These are phyloP conservation scores for Rhodamnia argentea DNA, from an alignment of 345 rosid genomes.

Conservation along the genomic window DNA sequence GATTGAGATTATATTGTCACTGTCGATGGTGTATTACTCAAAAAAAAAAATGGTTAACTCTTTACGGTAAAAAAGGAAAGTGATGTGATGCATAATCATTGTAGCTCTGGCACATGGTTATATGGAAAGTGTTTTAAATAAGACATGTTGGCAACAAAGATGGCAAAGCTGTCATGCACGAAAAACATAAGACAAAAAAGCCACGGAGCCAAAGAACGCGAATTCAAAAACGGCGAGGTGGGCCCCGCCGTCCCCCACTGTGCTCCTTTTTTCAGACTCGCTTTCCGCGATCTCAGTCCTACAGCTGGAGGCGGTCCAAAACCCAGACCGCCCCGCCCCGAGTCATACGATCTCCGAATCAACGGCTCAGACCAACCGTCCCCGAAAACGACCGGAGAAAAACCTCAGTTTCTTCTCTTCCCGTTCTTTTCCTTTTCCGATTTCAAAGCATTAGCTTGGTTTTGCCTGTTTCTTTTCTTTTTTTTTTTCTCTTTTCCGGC, in stretches of 20 bases:
- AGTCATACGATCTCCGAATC: not conserved
- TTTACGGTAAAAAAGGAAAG: not conserved
- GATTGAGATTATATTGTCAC: too few species aligned
- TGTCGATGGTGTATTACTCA: fast-evolving
- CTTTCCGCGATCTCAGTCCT: not conserved
- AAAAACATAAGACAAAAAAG: not conserved
- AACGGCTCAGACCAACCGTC: not conserved
- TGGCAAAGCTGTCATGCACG: not conserved
- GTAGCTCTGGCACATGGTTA: not conserved
- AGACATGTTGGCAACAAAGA: not conserved
- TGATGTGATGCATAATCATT: not conserved
- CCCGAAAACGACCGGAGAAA: not conserved
- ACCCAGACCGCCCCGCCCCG: not conserved
- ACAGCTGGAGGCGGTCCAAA: not conserved
- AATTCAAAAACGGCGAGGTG: not conserved
- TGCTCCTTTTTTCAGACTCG: not conserved
- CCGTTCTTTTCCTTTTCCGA: not conserved
- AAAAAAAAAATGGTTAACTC: too few species aligned
- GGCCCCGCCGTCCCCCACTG: not conserved
- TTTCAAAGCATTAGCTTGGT: not conserved
- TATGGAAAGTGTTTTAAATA: not conserved
- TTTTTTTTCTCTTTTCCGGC: not conserved
- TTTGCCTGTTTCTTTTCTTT: fast-evolving
- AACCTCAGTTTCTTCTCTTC: not conserved
- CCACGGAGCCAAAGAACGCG: not conserved